phyloP scores from a whole-genome alignment of 2,329 filamentous ascomycete species.

The Aspergillus carbonarius region DNA sequence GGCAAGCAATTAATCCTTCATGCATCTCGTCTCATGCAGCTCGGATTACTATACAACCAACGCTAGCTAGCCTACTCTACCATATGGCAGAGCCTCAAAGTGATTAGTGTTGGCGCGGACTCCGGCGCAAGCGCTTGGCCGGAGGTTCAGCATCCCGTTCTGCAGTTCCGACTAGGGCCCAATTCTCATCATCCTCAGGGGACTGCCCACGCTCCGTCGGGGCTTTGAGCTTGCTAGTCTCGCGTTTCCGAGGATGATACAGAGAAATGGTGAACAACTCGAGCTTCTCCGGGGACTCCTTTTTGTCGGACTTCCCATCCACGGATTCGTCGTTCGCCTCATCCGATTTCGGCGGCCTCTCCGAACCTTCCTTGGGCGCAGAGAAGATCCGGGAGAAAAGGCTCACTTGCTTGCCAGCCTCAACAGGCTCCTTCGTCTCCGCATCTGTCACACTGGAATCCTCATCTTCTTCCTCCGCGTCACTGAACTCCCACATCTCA shows the following conservation, averaged over 20 bases:
- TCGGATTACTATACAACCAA: neutral
- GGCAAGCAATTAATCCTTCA: too few species aligned
- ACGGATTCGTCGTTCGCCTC: constrained; percentile 7
- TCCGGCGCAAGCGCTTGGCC: constrained; percentile 35
- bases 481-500: constrained; percentile 79
- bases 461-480: constrained; percentile 51
- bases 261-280: constrained; percentile 36
- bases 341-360: neutral
- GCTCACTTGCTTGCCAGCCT: constrained; percentile 8
- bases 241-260: constrained; percentile 27
- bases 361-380: constrained; percentile 13
- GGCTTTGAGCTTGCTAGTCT: neutral
- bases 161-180: constrained; percentile 19
- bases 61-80: neutral
- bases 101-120: constrained; percentile 20
- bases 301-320: constrained; percentile 22
- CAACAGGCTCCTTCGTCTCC: constrained; percentile 41
- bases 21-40: neutral
- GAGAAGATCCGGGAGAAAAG: constrained; percentile 32
- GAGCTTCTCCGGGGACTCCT: constrained; percentile 15
- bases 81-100: neutral
- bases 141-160: constrained; percentile 32
- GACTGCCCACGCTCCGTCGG: neutral
- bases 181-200: constrained; percentile 17
- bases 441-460: constrained; percentile 8